Evolutionary conservation across 2,329 filamentous ascomycete genomes (phyloP), one percentile per base, ranked within the genome.

Genomic region (Trichoderma atrobrunneum): DNA sequence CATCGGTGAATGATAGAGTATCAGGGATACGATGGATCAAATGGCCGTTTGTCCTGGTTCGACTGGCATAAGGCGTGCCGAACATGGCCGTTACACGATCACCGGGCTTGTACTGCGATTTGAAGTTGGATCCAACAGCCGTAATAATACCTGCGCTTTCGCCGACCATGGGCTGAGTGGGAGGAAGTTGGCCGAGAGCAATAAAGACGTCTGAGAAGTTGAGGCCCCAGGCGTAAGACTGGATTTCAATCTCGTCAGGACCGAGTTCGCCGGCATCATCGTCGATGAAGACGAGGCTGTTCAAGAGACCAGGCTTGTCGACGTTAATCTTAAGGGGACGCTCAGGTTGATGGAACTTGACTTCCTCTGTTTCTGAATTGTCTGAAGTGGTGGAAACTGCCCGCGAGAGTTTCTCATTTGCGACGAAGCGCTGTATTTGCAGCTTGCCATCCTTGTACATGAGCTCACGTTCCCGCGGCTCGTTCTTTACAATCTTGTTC

Each of bases 191-290:
- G 3, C 81, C 82, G 18, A 80, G 72, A 2, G 80, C 78, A 24
- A 82, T 78, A 2, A 81, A 76, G 5, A 82, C 78, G 54, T 82
- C 81, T 56, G 80, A 80, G 74, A 82, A 81, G 73, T 81, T 80
- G 64, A 82, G 74, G 16, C 79, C 76, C 11, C 76, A 72, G 1
- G 78, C 75, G 11, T 74, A 71, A 8, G 75, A 57, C 34, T 74
- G 64, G 7, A 76, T 59, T 36, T 59, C 71, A 16, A 76, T 34
- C 56, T 72, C 64, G 18, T 77, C 75, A 18, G 74, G 68, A 26
- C 70, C 64, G 14, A 76, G 60, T n/a, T 21, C n/a, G 21, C 62
- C 48, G 32, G 72, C 56, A 8, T 75, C 56, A 66, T 75, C 71
- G 32, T 76, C 75, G 39, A 56, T 59, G 67, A 75, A 76, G 6